phyloP scores from a whole-genome alignment of 2,329 filamentous ascomycete genomes.

The Alternaria rosae region DNA sequence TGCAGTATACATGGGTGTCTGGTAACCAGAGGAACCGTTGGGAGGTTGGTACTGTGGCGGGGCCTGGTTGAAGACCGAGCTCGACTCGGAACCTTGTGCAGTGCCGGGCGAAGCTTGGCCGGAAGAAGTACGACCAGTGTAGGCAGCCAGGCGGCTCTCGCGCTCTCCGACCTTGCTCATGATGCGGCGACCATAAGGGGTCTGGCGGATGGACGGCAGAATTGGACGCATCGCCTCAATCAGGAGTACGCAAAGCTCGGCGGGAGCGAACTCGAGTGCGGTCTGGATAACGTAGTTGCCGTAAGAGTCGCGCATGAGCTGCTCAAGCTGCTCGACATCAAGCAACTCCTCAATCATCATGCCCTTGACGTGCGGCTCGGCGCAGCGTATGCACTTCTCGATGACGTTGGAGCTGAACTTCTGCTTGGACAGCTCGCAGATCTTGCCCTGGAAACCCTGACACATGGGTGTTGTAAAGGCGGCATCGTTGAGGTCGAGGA shows the following conservation, averaged over 20 bases:
- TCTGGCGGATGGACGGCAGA: conserved; percentile 83
- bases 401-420: conserved; percentile 99
- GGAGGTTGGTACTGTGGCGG: conserved; percentile 10
- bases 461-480: conserved; percentile 90
- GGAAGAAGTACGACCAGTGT: conserved; percentile 36
- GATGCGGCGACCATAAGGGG: conserved; percentile 93
- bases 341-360: conserved; percentile 86
- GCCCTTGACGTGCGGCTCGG: conserved; percentile 75
- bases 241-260: conserved; percentile 60
- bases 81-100: conserved; percentile 33
- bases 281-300: conserved; percentile 99
- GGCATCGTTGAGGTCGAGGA: conserved; percentile 88
- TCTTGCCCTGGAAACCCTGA: conserved; percentile 76
- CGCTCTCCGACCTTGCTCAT: conserved; percentile 79
- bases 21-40: conserved; percentile 26
- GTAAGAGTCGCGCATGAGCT: conserved; percentile 87
- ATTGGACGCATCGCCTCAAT: conserved; percentile 87
- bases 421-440: conserved; percentile 80
- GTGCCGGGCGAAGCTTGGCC: conserved; percentile 39
- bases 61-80: conserved; percentile 29
- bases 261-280: conserved; percentile 59
- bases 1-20: conserved; percentile 47
- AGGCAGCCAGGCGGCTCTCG: conserved; percentile 52
- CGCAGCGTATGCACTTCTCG: conserved; percentile 88
- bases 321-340: conserved; percentile 77